Base-by-base conservation (phyloP, 164 flowering plant species). In the Vitis rupestris region DNA sequence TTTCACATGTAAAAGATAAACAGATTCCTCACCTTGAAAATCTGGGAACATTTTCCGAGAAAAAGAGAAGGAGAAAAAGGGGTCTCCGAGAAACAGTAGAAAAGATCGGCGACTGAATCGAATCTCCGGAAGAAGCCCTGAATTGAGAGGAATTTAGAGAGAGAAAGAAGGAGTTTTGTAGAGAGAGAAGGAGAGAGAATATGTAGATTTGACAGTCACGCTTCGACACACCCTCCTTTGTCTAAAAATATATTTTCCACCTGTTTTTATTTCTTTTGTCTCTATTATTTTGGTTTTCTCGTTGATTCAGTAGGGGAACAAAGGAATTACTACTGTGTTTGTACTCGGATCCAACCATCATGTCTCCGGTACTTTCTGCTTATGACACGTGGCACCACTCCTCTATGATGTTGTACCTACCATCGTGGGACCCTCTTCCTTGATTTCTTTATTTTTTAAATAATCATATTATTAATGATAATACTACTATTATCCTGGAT, bases 101-200 rank as follows among this genome's bases (percentile, higher is more conserved):
- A 58, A 74, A 72, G 80, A 76, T 73, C 82, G 79, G 59, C 80
- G 85, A 79, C 76, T 80, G 59, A 78, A 81, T 81, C 82, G 80
- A 84, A 79, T 82, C 83, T 78, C 67, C 65, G 50, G 65, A 47
- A 49, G 9, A 16, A 12, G 2, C 59, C 56, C 64, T 56, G 65
- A 72, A 68, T 61, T 70, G 66, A 63, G 69, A 58, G 60, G 10
- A 31, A 44, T 70, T 30, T 47, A 67, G 70, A 69, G 66, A 69
- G 77, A 74, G 67, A 70, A 17, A 68, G 71, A 56, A 31, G 44
- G 70, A 14, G 59, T 19, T 16, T 16, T 7, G 44, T 37, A 37
- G 59, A 68, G 65, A 50, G 52, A 54, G 66, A 53, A 54, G 63
- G 56, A 55, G 65, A 53, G 75, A 68, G 75, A 76, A 63, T 67